Evolutionary conservation across 2,329 filamentous ascomycete genomes (phyloP).

Genomic region (Magnaporthiopsis incrustans): DNA sequence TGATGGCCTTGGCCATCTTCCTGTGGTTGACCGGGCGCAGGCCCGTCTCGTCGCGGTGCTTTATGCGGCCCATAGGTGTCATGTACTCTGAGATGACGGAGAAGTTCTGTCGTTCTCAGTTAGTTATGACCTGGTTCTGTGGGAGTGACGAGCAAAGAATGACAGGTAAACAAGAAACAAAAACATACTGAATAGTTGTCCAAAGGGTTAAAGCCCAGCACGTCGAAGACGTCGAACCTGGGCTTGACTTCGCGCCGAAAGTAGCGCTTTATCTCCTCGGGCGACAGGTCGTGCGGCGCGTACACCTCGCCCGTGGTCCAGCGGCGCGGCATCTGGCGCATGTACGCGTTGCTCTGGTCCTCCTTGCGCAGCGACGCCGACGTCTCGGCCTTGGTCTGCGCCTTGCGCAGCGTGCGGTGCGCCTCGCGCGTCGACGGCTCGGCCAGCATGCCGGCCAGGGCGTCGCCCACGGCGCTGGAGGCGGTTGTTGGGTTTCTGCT

Average conservation of each 20-base stretch:
- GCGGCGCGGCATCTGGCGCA: constrained; percentile 57
- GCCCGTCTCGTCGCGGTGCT: constrained; percentile 65
- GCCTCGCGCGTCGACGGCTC: constrained; percentile 9
- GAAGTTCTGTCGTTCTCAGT: too few relatives aligned
- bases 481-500: not conserved
- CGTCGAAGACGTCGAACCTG: constrained; percentile 66
- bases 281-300: constrained; percentile 76
- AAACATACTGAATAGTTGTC: constrained; percentile 54
- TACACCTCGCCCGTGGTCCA: constrained; percentile 82
- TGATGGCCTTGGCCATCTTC: constrained; percentile 85
- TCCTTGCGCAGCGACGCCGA: constrained; percentile 28
- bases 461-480: not conserved
- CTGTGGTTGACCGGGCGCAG: constrained; percentile 85
- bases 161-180: not conserved
- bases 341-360: constrained; percentile 42
- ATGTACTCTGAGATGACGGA: constrained; percentile 85
- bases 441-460: constrained; percentile 11
- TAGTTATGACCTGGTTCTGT: not conserved
- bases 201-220: constrained; percentile 70
- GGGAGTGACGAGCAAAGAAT: not conserved
- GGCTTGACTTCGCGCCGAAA: constrained; percentile 55
- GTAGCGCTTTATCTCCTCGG: constrained; percentile 65
- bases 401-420: not conserved
- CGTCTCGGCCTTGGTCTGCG: constrained; percentile 15
- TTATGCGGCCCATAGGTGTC: constrained; percentile 77